Base-by-base conservation (phyloP, 129 eudicot genomes). In the Flaveria linearis region DNA sequence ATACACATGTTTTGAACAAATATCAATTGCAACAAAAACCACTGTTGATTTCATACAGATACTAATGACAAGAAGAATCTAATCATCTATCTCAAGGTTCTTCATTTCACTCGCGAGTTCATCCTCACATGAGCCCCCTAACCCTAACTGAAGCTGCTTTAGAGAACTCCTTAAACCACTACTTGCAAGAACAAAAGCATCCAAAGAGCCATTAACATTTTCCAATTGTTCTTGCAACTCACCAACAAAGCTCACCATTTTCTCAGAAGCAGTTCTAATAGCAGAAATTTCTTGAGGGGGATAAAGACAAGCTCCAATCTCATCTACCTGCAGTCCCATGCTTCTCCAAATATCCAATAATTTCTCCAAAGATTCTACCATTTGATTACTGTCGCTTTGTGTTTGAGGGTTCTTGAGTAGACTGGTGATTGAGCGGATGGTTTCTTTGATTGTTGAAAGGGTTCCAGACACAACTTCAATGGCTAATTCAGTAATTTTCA, bases 231-330 rank as follows among this genome's bases (percentile, higher is more conserved):
- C 75, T 52, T 83, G 78, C 77, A 80, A 75, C 69, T 89, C 97
- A 49, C 84, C 84, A 42, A 79, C 69, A 26, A 69, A 50, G 47
- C 51, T 72, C 33, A 81, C 72, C 78, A 93, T 85, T 58, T 90
- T 84, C 67, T 70, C 88, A 11, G 82, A 68, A 52, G 96, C 91
- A 41, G 78, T 80, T 84, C 63, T 82, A n/a, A 93, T 90, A 15
- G 84, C 89, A 10, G 90, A 79, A 56, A 82, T 75, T 77, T 90
- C 98, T 83, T 90, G 97, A 4, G 97, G 97, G 16, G 98, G 98
- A 84, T 93, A 90, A 63, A 93, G 92, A 82, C 93, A 88, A 39
- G 98, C 98, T 72, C 98, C 97, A 52, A 93, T 85, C 80, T 93
- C 98, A 62, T 93, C 97, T 10, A 90, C 86, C 74, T 85, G 92